These are phyloP conservation scores for Laguncularia racemosa DNA, from an alignment of 345 rosid genomes.

Conservation along the genomic window DNA sequence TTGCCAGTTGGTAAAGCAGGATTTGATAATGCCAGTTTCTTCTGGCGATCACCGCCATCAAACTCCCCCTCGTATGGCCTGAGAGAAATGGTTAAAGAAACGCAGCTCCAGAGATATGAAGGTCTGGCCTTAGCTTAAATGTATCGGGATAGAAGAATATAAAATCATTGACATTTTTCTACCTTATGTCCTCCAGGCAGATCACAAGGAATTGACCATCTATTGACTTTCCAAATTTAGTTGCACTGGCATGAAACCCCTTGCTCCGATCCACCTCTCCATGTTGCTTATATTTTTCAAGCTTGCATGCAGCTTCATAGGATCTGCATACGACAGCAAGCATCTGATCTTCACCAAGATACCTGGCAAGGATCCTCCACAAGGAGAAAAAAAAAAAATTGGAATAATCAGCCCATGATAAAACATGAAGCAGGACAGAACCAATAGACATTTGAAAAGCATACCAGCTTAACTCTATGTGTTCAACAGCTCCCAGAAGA, in stretches of 20 bases:
- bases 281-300: constrained; percentile 22
- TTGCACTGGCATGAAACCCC: constrained; percentile 37
- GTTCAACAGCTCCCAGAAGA: constrained; percentile 45
- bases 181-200: constrained; percentile 54
- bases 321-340: constrained; percentile 58
- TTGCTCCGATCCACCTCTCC: constrained; percentile 24
- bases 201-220: constrained; percentile 38
- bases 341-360: constrained; percentile 61
- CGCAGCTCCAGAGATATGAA: neutral
- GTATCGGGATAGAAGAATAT: neutral
- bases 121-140: neutral
- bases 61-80: constrained; percentile 8
- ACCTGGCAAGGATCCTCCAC: constrained; percentile 49
- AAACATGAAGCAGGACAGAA: neutral
- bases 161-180: neutral
- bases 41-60: constrained; percentile 26
- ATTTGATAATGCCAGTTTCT: constrained; percentile 31
- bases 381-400: neutral
- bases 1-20: constrained; percentile 35
- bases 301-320: constrained; percentile 18
- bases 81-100: neutral
- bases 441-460: neutral
- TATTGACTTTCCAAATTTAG: constrained; percentile 26
- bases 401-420: neutral
- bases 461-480: constrained; percentile 49